phyloP scores from a whole-genome alignment of 2,329 filamentous ascomycete genomes.

The Magnaporthiopsis incrustans region DNA sequence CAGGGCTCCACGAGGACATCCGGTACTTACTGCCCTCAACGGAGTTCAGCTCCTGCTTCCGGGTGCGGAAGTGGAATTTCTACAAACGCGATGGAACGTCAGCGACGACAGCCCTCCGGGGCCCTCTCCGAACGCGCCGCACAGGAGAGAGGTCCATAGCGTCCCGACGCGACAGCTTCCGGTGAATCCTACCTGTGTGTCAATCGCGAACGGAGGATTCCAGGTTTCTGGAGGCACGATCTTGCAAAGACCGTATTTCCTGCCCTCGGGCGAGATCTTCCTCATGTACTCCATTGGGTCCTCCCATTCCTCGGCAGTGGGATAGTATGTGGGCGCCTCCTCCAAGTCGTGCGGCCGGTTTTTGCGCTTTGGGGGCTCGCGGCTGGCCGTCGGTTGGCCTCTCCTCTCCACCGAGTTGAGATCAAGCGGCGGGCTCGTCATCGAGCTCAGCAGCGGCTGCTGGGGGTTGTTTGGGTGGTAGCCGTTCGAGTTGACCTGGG shows the following conservation, averaged over 20 bases:
- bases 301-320: conserved; percentile 88
- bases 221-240: conserved; percentile 89
- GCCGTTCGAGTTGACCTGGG: conserved; percentile 45
- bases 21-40: conserved; percentile 82
- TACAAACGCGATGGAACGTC: conserved; percentile 27
- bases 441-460: conserved; percentile 46
- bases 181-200: conserved; percentile 69
- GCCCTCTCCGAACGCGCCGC: not conserved
- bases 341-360: conserved; percentile 75
- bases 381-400: conserved; percentile 68
- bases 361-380: conserved; percentile 69
- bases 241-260: conserved; percentile 87
- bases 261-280: conserved; percentile 81
- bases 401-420: conserved; percentile 85
- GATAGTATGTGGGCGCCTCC: conserved; percentile 84
- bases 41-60: conserved; percentile 93
- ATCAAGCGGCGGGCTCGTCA: conserved; percentile 61
- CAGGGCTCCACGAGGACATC: not conserved
- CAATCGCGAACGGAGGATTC: conserved; percentile 93
- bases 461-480: conserved; percentile 43
- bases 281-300: conserved; percentile 91
- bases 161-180: not conserved
- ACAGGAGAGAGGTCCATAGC: not conserved
- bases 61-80: conserved; percentile 94
- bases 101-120: not conserved